A percentile compares a stretch with the other conserved stretches of the same genome.
Conservation (phyloP, 2,329 filamentous ascomycete genomes). For the Graphium sp. region DNA sequence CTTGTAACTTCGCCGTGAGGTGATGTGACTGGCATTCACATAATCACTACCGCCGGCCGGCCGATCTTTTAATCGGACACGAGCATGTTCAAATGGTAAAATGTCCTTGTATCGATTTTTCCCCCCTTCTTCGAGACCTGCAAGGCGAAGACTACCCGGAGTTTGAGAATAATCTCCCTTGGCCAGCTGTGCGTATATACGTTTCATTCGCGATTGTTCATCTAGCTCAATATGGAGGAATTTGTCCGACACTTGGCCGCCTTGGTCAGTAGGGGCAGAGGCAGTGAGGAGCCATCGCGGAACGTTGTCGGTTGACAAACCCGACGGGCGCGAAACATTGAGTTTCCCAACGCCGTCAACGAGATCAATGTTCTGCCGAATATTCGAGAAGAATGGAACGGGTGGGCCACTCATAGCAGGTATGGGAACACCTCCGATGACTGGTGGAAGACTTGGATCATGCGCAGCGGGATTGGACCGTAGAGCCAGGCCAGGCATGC, state of each 20-base stretch:
- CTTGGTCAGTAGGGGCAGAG: conserved; percentile 49
- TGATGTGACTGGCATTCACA: conserved; percentile 82
- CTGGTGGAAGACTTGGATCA: too few relatives aligned
- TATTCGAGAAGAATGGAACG: conserved; percentile 91
- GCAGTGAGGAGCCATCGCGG: conserved; percentile 66
- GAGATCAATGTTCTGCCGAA: conserved; percentile 90
- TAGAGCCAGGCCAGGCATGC: conserved; percentile 28
- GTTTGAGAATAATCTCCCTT: conserved; percentile 13
- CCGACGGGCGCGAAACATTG: conserved; percentile 30
- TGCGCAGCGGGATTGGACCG: too few relatives aligned
- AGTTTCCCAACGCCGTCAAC: conserved; percentile 83
- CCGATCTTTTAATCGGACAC: conserved; percentile 62
- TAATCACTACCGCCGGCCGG: conserved; percentile 67
- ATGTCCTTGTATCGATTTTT: conserved; percentile 99
- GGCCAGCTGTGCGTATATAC: conserved; percentile 42
- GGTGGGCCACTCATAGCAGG: conserved; percentile 50
- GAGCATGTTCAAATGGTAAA: conserved; percentile 83
- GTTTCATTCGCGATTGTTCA: conserved; percentile 86
- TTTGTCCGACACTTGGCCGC: conserved; percentile 64
- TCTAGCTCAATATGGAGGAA: conserved; percentile 72
- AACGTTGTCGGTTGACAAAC: conserved; percentile 32
- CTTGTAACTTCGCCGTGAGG: conserved; percentile 68
- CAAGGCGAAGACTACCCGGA: conserved; percentile 46
- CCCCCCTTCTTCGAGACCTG: conserved; percentile 80
- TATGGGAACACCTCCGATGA: conserved; percentile 80